Evolutionary conservation across 805 yeast genomes (phyloP).

Genomic region (Maudiozyma turicensis): DNA sequence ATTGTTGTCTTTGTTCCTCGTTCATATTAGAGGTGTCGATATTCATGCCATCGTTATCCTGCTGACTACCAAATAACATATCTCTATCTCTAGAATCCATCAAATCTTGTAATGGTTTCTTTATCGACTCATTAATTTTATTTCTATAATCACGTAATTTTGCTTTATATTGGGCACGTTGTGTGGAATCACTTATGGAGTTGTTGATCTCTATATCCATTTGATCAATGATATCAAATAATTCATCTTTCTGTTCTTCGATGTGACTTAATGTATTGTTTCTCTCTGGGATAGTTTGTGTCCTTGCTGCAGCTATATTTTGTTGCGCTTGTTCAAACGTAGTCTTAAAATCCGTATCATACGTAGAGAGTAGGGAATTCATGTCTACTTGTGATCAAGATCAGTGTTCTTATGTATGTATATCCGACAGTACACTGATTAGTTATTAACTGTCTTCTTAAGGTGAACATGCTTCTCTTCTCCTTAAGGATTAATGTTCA

Average conservation of each 20-base stretch:
- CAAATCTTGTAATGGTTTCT: constrained; percentile 42
- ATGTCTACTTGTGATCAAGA: constrained; percentile 6
- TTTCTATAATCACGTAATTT: constrained; percentile 63
- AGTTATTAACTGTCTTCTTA: too few species aligned
- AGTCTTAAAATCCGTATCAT: constrained; percentile 32
- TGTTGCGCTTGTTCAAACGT: constrained; percentile 22
- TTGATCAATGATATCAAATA: constrained; percentile 65
- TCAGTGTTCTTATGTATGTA: not conserved
- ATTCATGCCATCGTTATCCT: not conserved
- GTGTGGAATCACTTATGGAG: constrained; percentile 28
- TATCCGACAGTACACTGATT: too few species aligned
- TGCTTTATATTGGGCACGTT: constrained; percentile 60
- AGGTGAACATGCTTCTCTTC: too few species aligned
- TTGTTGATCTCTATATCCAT: constrained; percentile 86
- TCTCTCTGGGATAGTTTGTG: constrained; percentile 16
- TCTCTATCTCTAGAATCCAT: constrained; percentile 65
- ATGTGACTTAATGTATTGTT: constrained; percentile 19
- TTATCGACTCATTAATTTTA: constrained; percentile 48
- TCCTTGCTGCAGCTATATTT: constrained; percentile 11
- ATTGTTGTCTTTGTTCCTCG: constrained; percentile 69
- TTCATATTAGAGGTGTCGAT: constrained; percentile 29
- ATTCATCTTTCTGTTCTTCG: constrained; percentile 27
- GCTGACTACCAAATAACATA: constrained; percentile 54
- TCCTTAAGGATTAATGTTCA: too few species aligned
- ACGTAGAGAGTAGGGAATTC: constrained; percentile 23